phyloP scores from a whole-genome alignment of 768 basidiomycete genomes.

The Porpolomopsis calyptriformis region DNA sequence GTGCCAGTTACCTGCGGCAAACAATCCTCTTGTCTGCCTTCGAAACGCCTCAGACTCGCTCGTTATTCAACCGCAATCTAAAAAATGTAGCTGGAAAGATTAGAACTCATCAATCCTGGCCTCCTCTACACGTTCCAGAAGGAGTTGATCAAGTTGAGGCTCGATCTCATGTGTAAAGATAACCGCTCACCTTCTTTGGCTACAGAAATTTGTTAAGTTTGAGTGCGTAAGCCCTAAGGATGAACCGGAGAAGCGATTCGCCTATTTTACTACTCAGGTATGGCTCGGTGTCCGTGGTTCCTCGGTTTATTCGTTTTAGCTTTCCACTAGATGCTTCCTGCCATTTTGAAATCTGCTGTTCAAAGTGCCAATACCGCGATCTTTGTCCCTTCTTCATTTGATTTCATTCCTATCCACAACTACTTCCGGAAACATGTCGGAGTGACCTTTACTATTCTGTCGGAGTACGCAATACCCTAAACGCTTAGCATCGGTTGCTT shows the following conservation, averaged over 20 bases:
- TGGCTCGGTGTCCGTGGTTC: neutral
- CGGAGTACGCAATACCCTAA: slow-evolving; percentile 51
- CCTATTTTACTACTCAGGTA: slow-evolving; percentile 80
- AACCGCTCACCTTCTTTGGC: neutral
- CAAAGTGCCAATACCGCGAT: slow-evolving; percentile 82
- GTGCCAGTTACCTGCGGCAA: slow-evolving; percentile 80
- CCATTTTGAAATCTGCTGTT: slow-evolving; percentile 83
- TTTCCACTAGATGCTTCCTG: slow-evolving; percentile 56
- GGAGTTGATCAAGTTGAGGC: slow-evolving; percentile 68
- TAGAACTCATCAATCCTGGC: slow-evolving; percentile 55
- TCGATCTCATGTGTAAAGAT: neutral
- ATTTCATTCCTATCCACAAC: slow-evolving; percentile 87
- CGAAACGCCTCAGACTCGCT: slow-evolving; percentile 81
- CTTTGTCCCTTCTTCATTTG: slow-evolving; percentile 91
- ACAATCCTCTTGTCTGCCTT: slow-evolving; percentile 79
- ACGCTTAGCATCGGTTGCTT: neutral
- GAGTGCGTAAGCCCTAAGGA: slow-evolving; percentile 60
- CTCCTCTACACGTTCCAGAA: slow-evolving; percentile 67
- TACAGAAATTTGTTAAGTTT: slow-evolving; percentile 63
- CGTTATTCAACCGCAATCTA: slow-evolving; percentile 63
- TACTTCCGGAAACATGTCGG: slow-evolving; percentile 66
- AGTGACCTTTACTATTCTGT: slow-evolving; percentile 72
- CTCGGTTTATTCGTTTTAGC: neutral
- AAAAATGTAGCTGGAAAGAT: slow-evolving; percentile 83
- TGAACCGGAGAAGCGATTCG: slow-evolving; percentile 81